These are phyloP conservation scores for Spergularia bocconei DNA, from an alignment of 148 eudicot genomes.

Conservation along the genomic window DNA sequence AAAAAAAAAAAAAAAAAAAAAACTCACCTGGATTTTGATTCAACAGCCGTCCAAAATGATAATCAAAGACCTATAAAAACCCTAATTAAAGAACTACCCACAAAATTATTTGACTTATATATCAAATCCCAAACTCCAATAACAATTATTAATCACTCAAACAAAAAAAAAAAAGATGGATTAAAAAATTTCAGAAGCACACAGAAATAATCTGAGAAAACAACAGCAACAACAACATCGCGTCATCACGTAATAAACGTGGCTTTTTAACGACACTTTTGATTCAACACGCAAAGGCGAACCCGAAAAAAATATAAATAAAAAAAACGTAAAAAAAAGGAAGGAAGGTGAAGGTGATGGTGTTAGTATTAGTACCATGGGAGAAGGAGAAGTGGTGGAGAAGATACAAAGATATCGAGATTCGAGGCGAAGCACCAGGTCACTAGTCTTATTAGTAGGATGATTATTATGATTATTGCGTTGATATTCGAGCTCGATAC, in stretches of 20 bases:
- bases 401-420: slow-evolving; percentile 22
- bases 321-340: background rate
- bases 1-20: background rate
- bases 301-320: background rate
- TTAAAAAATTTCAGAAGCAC: slow-evolving; percentile 11
- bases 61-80: background rate
- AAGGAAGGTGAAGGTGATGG: background rate
- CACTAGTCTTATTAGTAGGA: background rate
- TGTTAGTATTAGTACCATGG: background rate
- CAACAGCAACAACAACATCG: background rate
- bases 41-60: background rate
- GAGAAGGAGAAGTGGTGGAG: background rate
- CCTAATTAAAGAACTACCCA: slow-evolving; percentile 6
- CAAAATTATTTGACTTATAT: slow-evolving; percentile 7
- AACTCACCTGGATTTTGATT: slow-evolving; percentile 23
- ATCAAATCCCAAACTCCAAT: background rate
- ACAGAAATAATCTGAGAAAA: slow-evolving; percentile 4
- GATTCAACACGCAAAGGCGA: slow-evolving; percentile 54
- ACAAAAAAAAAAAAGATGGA: background rate
- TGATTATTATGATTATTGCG: background rate
- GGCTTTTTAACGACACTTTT: slow-evolving; percentile 16
- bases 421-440: slow-evolving; percentile 12
- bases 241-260: slow-evolving; percentile 22
- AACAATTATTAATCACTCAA: background rate
- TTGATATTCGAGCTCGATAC: background rate